Base-by-base conservation (phyloP, 164 flowering plant species). In the Vitis amurensis region DNA sequence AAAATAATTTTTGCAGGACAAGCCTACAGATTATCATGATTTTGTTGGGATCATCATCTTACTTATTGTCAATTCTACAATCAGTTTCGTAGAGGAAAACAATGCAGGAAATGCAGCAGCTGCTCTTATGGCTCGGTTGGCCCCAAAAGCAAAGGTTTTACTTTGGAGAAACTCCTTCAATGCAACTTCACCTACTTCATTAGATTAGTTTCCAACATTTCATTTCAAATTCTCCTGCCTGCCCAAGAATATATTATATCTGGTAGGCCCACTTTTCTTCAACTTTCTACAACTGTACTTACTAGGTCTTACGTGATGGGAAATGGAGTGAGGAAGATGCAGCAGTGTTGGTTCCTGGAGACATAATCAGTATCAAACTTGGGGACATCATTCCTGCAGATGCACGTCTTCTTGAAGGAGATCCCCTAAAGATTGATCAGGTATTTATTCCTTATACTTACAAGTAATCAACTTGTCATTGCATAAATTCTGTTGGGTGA, bases 21-120 rank as follows among this genome's bases (percentile, higher is more conserved):
- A 86, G 75, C 56, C 37, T 9, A 16, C 82, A 15, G 95, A 90
- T 80, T 79, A 72, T 67, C 91, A 83, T 55, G 95, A 90, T 70
- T 90, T 90, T 53, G 30, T 76, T 63, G 95, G 95, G 11, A 90
- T 90, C 66, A 0, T 88, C 50, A 23, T 73, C 12, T 68, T 88
- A 49, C 86, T 90, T 16, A 13, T 90, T 30, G 85, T 90, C 75
- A 90, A 90, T 67, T 90, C 92, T 1, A 84, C 94, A 14, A 88
- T 88, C 68, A 90, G 92, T 68, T 90, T 87, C 73, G 80, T 88
- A n/a, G 95, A 90, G 74, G 92, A 90, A 76, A 88, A 90, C 61
- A 90, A 88, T 79, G 95, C 95, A 19, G 91, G 93, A 8, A 90
- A 90, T 79, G 95, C 95, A 14, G 95, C 95, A 49, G 91, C 91